Evolutionary conservation across 2,329 filamentous ascomycete species (phyloP).

Genomic region (Fusarium tricinctum): DNA sequence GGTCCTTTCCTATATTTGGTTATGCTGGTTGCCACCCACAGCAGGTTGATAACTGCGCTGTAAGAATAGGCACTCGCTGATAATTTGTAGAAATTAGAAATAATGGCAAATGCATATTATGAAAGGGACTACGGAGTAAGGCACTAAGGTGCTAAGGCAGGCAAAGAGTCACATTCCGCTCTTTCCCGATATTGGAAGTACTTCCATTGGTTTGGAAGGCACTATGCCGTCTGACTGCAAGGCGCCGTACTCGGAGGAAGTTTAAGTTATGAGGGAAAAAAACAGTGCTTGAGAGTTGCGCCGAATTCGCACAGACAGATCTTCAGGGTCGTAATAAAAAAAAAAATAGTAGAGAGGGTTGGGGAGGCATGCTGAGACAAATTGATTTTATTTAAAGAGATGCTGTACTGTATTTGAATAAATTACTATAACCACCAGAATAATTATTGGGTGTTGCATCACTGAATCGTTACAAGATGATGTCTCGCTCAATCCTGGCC

Average conservation of each 20-base stretch:
- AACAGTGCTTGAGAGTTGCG: conserved; percentile 28
- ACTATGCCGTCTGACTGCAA: conserved; percentile 16
- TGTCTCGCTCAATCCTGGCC: background rate
- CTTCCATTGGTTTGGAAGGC: conserved; percentile 19
- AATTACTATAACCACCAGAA: background rate
- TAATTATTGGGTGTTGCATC: background rate
- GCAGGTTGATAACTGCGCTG: background rate
- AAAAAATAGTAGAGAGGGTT: conserved; percentile 12
- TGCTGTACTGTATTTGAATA: background rate
- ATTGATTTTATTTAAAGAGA: background rate
- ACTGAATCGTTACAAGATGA: background rate
- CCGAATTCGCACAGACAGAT: conserved; percentile 30
- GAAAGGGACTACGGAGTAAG: background rate
- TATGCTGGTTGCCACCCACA: background rate
- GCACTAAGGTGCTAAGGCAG: too few relatives aligned
- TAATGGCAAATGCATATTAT: background rate
- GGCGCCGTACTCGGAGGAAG: conserved; percentile 35
- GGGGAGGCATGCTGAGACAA: background rate
- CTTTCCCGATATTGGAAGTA: background rate
- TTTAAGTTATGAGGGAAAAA: conserved; percentile 32
- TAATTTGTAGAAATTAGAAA: background rate
- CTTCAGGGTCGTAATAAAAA: conserved; percentile 10
- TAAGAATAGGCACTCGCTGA: background rate
- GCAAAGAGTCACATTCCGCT: background rate
- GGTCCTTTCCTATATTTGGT: background rate